Evolutionary conservation across 805 yeast genomes (phyloP).

Genomic region (Starmerella vitae): DNA sequence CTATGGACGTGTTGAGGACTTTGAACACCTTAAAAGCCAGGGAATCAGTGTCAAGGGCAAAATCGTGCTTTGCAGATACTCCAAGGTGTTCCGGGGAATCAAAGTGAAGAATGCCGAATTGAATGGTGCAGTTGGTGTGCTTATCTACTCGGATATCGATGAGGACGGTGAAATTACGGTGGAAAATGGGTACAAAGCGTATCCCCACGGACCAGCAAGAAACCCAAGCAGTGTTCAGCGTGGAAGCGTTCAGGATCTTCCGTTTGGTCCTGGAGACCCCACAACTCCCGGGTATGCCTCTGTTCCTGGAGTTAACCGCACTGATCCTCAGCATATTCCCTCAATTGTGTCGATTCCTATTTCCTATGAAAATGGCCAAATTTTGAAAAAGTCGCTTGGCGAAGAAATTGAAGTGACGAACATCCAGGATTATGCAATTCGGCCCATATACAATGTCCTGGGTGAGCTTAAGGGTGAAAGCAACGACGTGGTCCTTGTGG

Average conservation of each 20-base stretch:
- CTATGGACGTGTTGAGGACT: constrained; percentile 54
- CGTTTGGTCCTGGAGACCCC: constrained; percentile 62
- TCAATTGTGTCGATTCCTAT: constrained; percentile 60
- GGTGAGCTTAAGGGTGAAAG: constrained; percentile 45
- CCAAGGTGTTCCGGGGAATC: constrained; percentile 53
- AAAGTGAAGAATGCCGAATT: constrained; percentile 68
- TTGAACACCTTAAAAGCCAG: constrained; percentile 32
- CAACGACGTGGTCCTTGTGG: constrained; percentile 47
- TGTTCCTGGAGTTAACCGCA: constrained; percentile 36
- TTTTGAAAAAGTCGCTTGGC: constrained; percentile 44
- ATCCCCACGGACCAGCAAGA: constrained; percentile 67
- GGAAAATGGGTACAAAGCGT: constrained; percentile 46
- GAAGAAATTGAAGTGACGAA: constrained; percentile 48
- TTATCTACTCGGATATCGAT: constrained; percentile 57
- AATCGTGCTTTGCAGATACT: constrained; percentile 56
- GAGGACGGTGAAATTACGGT: constrained; percentile 39
- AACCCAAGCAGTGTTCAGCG: constrained; percentile 65
- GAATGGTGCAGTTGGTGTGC: constrained; percentile 50
- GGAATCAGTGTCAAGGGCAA: constrained; percentile 43
- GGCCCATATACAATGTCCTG: constrained; percentile 50
- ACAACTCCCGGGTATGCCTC: constrained; percentile 59
- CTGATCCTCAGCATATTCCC: constrained; percentile 44
- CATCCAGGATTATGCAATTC: constrained; percentile 46
- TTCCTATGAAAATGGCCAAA: constrained; percentile 47
- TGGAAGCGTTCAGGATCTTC: constrained; percentile 55